Conservation (phyloP, 2,329 filamentous ascomycete species). For the Mollisiaceae sp. region DNA sequence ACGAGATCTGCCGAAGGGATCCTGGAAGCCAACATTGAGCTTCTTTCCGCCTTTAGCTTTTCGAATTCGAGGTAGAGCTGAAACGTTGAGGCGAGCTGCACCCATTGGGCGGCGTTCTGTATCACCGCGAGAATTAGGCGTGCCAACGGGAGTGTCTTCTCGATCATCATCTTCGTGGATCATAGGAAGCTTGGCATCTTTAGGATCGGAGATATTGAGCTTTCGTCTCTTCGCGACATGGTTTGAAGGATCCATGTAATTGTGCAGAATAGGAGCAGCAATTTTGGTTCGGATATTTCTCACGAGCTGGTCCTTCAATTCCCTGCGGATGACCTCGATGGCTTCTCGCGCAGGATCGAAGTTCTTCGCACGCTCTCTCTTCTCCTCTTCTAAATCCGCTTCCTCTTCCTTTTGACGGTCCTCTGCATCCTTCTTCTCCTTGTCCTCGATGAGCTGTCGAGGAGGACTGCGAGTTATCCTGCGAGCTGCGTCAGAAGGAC, state of each 20-base stretch:
- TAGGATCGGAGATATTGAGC: slow-evolving; percentile 75
- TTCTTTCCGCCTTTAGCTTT: slow-evolving; percentile 55
- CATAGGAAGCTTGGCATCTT: slow-evolving; percentile 60
- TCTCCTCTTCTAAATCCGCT: slow-evolving; percentile 86
- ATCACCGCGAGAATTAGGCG: slow-evolving; percentile 67
- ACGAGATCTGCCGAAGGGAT: slow-evolving; percentile 69
- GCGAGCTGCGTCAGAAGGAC: slow-evolving; percentile 25
- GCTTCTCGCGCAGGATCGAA: slow-evolving; percentile 91
- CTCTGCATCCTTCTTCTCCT: slow-evolving; percentile 69
- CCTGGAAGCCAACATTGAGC: slow-evolving; percentile 67
- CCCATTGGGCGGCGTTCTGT: slow-evolving; percentile 56
- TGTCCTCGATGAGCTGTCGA: slow-evolving; percentile 49
- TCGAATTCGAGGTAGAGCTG: slow-evolving; percentile 75
- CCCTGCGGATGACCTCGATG: slow-evolving; percentile 75
- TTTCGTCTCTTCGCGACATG: slow-evolving; percentile 80
- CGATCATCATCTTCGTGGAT: slow-evolving; percentile 64
- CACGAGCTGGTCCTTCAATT: slow-evolving; percentile 85
- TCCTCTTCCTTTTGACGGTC: slow-evolving; percentile 75
- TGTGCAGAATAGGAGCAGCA: slow-evolving; percentile 78
- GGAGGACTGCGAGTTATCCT: slow-evolving; percentile 50
- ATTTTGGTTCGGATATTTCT: slow-evolving; percentile 88
- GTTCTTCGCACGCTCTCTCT: slow-evolving; percentile 82
- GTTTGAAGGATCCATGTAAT: slow-evolving; percentile 81
- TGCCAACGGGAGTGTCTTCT: slow-evolving; percentile 65
- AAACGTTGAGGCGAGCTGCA: slow-evolving; percentile 62